A percentile compares a stretch with the other conserved stretches of the same genome.
Evolutionary conservation across 352 stramenopile genomes (phyloP).

Genomic region (Phytopythium boreale): DNA sequence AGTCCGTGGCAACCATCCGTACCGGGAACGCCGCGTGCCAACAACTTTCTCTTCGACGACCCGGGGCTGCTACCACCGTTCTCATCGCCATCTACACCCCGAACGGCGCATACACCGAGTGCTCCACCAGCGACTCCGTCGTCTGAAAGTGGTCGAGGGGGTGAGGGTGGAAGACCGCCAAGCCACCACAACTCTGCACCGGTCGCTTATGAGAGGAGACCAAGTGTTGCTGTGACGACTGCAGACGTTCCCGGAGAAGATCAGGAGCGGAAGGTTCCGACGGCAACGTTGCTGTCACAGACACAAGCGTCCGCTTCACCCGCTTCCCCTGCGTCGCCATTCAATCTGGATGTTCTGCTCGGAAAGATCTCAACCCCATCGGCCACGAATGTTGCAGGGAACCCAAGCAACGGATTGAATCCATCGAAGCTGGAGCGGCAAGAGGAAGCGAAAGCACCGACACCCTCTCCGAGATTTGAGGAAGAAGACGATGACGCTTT

Average conservation of each 20-base stretch:
- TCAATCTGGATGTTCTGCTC: neutral
- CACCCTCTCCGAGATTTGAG: conserved; percentile 1
- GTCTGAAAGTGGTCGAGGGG: neutral
- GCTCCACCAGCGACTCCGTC: neutral
- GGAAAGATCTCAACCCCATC: neutral
- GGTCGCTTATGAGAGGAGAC: neutral
- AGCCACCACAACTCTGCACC: neutral
- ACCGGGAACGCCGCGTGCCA: conserved; percentile 13
- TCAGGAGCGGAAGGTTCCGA: neutral
- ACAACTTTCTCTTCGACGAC: conserved; percentile 25
- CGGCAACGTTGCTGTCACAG: neutral
- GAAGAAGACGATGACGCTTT: neutral
- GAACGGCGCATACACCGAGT: neutral
- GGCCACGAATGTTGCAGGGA: neutral
- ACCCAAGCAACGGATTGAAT: neutral
- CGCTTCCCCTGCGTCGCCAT: neutral
- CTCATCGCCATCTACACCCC: conserved; percentile 9
- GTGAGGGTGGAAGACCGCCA: neutral
- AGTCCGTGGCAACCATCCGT: conserved; percentile 3
- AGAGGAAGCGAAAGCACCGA: conserved; percentile 3
- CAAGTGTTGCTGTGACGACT: neutral
- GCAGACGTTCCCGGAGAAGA: neutral
- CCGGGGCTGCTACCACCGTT: conserved; percentile 9
- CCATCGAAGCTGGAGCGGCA: neutral
- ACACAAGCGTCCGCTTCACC: neutral